A percentile compares a stretch with the other conserved stretches of the same genome.
Conservation (phyloP, 202 grass and related monocot species). For the Eragrostis tef region DNA sequence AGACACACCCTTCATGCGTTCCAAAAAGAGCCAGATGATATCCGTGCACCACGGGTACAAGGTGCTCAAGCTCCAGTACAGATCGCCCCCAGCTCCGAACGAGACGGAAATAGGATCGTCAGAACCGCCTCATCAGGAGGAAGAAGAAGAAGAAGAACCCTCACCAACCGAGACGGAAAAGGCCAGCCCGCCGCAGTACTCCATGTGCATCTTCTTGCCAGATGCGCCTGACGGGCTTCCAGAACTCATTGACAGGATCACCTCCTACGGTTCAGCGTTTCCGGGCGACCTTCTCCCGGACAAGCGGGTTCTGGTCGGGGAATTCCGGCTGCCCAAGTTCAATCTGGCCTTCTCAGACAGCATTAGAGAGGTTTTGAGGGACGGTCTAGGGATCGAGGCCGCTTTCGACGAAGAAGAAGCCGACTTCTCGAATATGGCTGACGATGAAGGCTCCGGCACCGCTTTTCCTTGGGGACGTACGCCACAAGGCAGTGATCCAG, state of each 20-base stretch:
- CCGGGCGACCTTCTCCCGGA: not conserved
- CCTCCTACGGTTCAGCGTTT: not conserved
- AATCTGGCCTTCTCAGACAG: not conserved
- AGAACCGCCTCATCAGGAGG: no score
- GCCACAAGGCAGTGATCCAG: no score
- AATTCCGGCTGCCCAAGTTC: constrained; percentile 43
- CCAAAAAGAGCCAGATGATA: not conserved
- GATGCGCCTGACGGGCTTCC: not conserved
- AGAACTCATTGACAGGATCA: not conserved
- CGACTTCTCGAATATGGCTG: constrained; percentile 32
- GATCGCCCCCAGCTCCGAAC: no score
- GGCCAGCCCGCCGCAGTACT: not conserved
- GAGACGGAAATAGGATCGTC: no score
- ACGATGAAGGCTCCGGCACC: no score
- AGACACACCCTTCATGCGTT: constrained; percentile 32
- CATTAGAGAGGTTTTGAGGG: no score
- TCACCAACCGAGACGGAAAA: no score
- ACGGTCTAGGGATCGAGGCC: not conserved
- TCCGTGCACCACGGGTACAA: constrained; percentile 26
- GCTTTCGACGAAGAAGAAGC: not conserved
- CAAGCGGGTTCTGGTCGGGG: not conserved
- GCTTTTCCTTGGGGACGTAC: no score
- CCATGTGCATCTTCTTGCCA: constrained; percentile 34
- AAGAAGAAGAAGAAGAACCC: no score
- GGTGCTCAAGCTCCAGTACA: constrained; percentile 38